Percentiles rank a stretch among this genome's conserved stretches.
phyloP scores from a whole-genome alignment of 257 asterid genomes.

The Solanum gracilifrons region DNA sequence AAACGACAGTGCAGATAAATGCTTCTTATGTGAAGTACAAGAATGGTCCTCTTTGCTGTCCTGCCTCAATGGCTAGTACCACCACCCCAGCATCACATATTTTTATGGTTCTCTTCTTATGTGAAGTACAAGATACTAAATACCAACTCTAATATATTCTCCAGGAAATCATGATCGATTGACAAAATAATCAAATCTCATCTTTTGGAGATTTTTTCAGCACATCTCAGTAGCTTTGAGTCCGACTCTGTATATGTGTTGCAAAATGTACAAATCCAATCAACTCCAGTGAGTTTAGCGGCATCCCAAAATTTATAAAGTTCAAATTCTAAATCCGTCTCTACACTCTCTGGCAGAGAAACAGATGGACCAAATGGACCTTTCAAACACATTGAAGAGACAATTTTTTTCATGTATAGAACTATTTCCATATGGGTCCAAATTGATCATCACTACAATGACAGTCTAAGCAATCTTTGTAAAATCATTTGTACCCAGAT shows the following conservation, averaged over 20 bases:
- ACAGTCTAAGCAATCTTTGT: neutral
- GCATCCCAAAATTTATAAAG: neutral
- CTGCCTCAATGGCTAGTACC: neutral
- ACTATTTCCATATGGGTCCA: neutral
- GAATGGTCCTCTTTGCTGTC: neutral
- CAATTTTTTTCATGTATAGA: neutral
- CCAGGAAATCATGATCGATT: neutral
- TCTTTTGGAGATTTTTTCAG: neutral
- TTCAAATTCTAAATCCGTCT: neutral
- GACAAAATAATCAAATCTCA: neutral
- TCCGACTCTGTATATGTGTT: neutral
- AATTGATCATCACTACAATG: neutral
- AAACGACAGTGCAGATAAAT: neutral
- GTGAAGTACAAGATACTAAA: no score
- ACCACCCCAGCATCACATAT: neutral
- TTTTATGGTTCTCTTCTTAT: neutral
- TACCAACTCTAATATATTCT: neutral
- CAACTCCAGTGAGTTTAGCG: neutral
- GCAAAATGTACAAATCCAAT: neutral
- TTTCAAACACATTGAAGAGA: neutral
- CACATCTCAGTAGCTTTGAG: neutral
- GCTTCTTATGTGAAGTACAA: neutral
- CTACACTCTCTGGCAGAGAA: neutral
- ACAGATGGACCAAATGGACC: neutral
- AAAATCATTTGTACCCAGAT: neutral